Evolutionary conservation across 2,329 filamentous ascomycete species (phyloP).

Genomic region (Paraphaeosphaeria minitans): DNA sequence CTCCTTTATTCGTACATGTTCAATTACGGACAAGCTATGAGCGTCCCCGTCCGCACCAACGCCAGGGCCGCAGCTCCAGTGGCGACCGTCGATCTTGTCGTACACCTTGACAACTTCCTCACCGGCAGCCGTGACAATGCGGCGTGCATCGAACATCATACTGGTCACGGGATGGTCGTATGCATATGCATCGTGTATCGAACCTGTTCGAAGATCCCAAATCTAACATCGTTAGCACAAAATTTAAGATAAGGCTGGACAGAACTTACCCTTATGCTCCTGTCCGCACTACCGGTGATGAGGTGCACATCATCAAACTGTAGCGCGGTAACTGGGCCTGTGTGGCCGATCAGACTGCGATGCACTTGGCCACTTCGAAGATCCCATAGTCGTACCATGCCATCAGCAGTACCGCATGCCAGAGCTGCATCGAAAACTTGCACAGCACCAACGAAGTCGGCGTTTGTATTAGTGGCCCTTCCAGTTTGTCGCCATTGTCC

Average conservation of each 20-base stretch:
- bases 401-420: conserved; percentile 94
- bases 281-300: conserved; percentile 88
- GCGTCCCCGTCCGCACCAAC: conserved; percentile 68
- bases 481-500: conserved; percentile 74
- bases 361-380: conserved; percentile 96
- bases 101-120: conserved; percentile 97
- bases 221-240: conserved; percentile 66
- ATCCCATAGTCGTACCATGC: conserved; percentile 97
- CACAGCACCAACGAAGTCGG: conserved; percentile 91
- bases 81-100: conserved; percentile 92
- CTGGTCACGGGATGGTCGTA: conserved; percentile 90
- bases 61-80: conserved; percentile 95
- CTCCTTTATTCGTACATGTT: conserved; percentile 88
- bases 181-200: conserved; percentile 93
- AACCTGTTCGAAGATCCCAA: conserved; percentile 96
- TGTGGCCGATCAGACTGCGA: conserved; percentile 92
- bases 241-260: neutral
- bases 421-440: conserved; percentile 96
- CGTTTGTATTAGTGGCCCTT: conserved; percentile 68
- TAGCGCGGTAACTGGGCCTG: conserved; percentile 88
- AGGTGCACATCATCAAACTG: conserved; percentile 97
- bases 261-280: conserved; percentile 84
- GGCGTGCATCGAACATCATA: conserved; percentile 94
- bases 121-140: conserved; percentile 87
- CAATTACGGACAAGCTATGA: conserved; percentile 63